Conservation (phyloP, 352 stramenopile genomes). For the Hyaloperonospora brassicae region DNA sequence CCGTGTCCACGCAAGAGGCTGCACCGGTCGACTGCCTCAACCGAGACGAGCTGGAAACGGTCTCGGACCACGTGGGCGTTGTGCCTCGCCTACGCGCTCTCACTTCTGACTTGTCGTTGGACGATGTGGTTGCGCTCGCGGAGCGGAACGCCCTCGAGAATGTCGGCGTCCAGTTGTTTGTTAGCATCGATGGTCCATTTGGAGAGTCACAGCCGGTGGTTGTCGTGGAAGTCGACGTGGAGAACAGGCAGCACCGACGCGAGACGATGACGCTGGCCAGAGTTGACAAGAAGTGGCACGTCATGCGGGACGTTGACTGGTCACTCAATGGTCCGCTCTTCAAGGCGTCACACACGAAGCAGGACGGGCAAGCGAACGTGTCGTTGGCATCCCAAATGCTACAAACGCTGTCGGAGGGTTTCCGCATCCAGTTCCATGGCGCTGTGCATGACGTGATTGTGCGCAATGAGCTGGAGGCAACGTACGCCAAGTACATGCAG, state of each 20-base stretch:
- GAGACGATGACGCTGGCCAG: conserved; percentile 31
- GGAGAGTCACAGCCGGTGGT: conserved; percentile 34
- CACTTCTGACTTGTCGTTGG: conserved; percentile 17
- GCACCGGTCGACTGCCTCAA: conserved; percentile 18
- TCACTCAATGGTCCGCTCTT: conserved; percentile 52
- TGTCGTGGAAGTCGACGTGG: conserved; percentile 45
- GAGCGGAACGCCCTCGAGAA: conserved; percentile 34
- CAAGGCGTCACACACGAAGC: conserved; percentile 33
- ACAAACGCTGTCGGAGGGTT: conserved; percentile 55
- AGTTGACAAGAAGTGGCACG: conserved; percentile 41
- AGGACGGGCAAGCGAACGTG: conserved; percentile 17
- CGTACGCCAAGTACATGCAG: conserved; percentile 86
- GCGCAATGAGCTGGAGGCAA: conserved; percentile 81
- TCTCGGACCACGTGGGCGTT: conserved; percentile 22
- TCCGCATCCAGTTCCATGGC: conserved; percentile 78
- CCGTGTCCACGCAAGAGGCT: conserved; percentile 3
- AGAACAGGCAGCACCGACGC: conserved; percentile 28
- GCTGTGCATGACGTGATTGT: conserved; percentile 85
- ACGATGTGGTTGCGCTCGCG: conserved; percentile 37
- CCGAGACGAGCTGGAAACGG: conserved; percentile 35
- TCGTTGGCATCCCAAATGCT: conserved; percentile 57
- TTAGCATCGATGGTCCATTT: conserved; percentile 55
- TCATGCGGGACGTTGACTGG: conserved; percentile 52
- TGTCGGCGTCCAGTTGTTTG: conserved; percentile 36
- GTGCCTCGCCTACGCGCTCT: conserved; percentile 38